Evolutionary conservation across 306 rosid species (phyloP), one percentile per base, ranked within the genome.

Genomic region (Cucurbita ficifolia): DNA sequence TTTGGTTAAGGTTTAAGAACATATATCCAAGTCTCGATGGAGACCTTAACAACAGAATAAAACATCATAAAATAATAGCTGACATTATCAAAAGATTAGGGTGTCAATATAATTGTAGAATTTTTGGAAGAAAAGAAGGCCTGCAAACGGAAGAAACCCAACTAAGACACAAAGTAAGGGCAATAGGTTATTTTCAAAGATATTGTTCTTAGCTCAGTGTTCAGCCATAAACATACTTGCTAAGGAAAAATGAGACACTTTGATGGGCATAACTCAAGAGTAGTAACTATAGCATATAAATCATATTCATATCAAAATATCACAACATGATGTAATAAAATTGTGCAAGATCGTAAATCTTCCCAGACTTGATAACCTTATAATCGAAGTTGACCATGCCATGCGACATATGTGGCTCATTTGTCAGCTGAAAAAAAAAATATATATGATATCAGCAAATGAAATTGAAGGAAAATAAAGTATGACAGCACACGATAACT

Each of bases 391-490:
- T 88, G 76, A 81, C 53, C 88, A 95, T 87, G 77, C 96, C 99
- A 79, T 95, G 99, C 11, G 99, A 95, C 99, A 91, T 89, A 35
- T 95, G 99, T 11, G 99, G 97, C 76, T 95, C 99, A 19, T 82
- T 87, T 17, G 96, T 85, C 69, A 95, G 91, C 99, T 95, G 96
- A 21, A 78, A 74, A 76, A 2, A 24, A 46, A 73, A n/a, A 38
- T 0, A 75, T 21, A 40, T 57, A 69, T 21, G n/a, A 21, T 0
- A 43, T 35, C 33, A 75, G 63, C 21, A 4, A 74, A 36, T 6
- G 49, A 61, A 8, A 61, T 9, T 3, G 4, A 48, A 43, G 42
- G 35, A 12, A 14, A 48, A 5, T 5, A 16, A 12, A 57, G 53
- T 39, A 49, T 3, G 21, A 10, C 38, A 19, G 42, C 13, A 19